Evolutionary conservation across 1,139 yeast species (phyloP), one percentile per base, ranked within the genome.

Genomic region (Debaryomycetaceae sp.): DNA sequence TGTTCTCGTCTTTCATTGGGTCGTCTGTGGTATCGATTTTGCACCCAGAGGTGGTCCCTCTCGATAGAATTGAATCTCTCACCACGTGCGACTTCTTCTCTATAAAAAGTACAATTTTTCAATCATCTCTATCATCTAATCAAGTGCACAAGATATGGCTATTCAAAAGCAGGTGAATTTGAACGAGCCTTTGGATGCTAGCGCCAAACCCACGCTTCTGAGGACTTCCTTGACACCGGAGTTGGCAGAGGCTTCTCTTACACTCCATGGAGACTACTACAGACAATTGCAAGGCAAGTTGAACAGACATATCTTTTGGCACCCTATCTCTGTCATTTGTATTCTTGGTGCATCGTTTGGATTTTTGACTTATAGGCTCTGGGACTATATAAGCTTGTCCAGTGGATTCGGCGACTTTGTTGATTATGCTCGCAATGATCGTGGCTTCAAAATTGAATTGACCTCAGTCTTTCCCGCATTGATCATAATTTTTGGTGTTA

Each of bases 181-280:
- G 49, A 72, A 75, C 50, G 60, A 69, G 49, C 88, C 89, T 8
- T 63, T 85, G 46, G 77, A 80, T 45, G 64, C 55, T 0, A 66
- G 69, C 34, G 72, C 72, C 2, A 75, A 80, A 17, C 70, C 87
- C 7, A 76, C 76, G 1, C 75, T 85, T 38, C 66, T 61, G 44
- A 62, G 65, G 43, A 53, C 76, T 0, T 57, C 62, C 4, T 66
- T 86, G 46, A 68, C 66, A 3, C 90, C 91, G 1, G 80, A 76
- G 34, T 69, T 72, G 40, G 70, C 84, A 1, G 78, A 80, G 44
- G 87, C 86, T 6, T 78, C 85, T 1, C 60, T 83, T 44, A 80
- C 78, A 45, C 65, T 85, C 45, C 81, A 83, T 34, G 80, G 86
- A 43, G 93, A 85, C 60, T 79, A 76, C 57, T 72, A 79, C 47